Percentiles rank a stretch among this genome's conserved stretches.
Evolutionary conservation across 768 basidiomycete species (phyloP).

Genomic region (Fibroporia radiculosa): DNA sequence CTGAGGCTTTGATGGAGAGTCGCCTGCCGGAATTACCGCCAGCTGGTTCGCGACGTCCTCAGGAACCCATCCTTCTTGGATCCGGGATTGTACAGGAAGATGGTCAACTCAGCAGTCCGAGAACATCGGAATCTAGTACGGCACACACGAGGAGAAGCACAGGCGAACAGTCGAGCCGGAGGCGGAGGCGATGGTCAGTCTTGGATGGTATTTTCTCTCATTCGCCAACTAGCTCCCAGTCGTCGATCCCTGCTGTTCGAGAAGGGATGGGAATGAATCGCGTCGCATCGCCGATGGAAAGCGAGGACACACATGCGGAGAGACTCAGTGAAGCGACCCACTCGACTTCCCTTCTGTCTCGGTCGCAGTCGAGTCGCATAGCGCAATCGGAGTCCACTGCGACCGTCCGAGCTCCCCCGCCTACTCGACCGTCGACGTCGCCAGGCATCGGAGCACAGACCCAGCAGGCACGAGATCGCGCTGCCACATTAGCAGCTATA

Average conservation of each 20-base stretch:
- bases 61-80: conserved; percentile 59
- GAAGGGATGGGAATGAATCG: conserved; percentile 7
- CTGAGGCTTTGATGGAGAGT: conserved; percentile 70
- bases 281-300: not conserved
- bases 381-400: conserved; percentile 9
- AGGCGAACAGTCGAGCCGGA: conserved; percentile 29
- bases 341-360: conserved; percentile 11
- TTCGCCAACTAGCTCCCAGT: conserved; percentile 16
- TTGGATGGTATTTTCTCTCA: conserved; percentile 38
- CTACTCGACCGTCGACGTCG: conserved; percentile 29
- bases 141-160: conserved; percentile 20
- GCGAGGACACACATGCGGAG: conserved; percentile 11
- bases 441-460: conserved; percentile 9
- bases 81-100: conserved; percentile 34
- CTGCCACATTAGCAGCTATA: not conserved
- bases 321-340: not conserved
- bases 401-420: conserved; percentile 6
- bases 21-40: conserved; percentile 71
- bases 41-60: conserved; percentile 52
- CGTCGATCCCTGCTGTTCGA: conserved; percentile 14
- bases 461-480: conserved; percentile 10
- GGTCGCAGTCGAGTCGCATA: conserved; percentile 15
- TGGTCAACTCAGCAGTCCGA: conserved; percentile 35
- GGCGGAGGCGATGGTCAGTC: conserved; percentile 70
- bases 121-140: conserved; percentile 34